Base-by-base conservation (phyloP, 2,329 filamentous ascomycete genomes). In the Onygenales sp. region DNA sequence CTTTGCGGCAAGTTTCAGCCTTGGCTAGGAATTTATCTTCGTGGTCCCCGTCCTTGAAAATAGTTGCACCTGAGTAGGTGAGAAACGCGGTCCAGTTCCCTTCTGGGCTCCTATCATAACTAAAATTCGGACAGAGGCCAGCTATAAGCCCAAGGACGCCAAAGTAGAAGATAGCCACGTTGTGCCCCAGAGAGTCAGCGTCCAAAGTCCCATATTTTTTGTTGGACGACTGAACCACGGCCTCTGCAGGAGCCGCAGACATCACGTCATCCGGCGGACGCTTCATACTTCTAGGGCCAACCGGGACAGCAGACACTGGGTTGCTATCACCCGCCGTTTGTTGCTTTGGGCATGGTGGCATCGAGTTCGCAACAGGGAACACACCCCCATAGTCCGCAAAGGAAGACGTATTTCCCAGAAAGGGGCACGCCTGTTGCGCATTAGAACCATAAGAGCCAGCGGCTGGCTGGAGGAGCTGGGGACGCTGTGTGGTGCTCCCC, bases 151-250 rank as follows among this genome's bases (percentile, higher is more conserved):
- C 53, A 5, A 71, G 43, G 1, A 67, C 60, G 9, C 64, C 65
- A 51, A 69, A 70, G 50, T 59, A 64, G 14, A 67, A 71, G 5
- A 70, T 43, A 1, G 63, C 58, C 17, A 62, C 55, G 4, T 57
- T 50, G n/a, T 51, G 48, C 7, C 50, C 54, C 46, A 67, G 36
- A 2, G 21, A 43, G 2, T 43, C 42, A 33, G 59, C 10, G 11
- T 55, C 50, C 7, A 60, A 13, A n/a, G 51, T 47, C 6, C 45
- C 53, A 2, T 63, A 43, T 14, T 32, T 49, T 10, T 10, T 17
- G 21, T 14, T 41, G 32, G 14, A 38, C 3, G 35, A 21, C 35
- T 14, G 17, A 35, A 31, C 11, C 8, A 39, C 32, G 13, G 47
- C 47, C 5, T 17, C 47, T 14, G 35, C 47, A 1, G 47, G 38